phyloP scores from a whole-genome alignment of 768 basidiomycete species.

The Phylloporus sp. region DNA sequence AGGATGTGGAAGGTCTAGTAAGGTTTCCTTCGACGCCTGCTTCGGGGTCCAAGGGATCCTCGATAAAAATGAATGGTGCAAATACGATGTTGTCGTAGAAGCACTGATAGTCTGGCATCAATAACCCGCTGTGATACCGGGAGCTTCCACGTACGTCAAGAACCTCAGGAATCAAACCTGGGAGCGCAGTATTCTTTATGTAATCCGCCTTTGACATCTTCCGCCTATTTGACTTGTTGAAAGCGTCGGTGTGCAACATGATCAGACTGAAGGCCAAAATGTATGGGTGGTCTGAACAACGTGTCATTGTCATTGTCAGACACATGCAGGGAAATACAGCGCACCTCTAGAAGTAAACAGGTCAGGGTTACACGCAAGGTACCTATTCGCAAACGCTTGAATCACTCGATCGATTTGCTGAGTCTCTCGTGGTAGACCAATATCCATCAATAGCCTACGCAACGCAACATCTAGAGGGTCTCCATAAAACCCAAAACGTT shows the following conservation, averaged over 20 bases:
- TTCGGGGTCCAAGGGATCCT: slow-evolving; percentile 76
- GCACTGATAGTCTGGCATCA: slow-evolving; percentile 47
- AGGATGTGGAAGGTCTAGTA: slow-evolving; percentile 38
- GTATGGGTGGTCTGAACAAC: slow-evolving; percentile 78
- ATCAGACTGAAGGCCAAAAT: slow-evolving; percentile 96
- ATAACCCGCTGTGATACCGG: not conserved
- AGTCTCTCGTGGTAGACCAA: slow-evolving; percentile 90
- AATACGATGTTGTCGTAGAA: slow-evolving; percentile 97
- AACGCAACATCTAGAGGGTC: slow-evolving; percentile 91
- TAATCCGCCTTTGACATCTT: slow-evolving; percentile 98
- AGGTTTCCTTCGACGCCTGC: slow-evolving; percentile 40
- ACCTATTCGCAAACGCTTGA: slow-evolving; percentile 88
- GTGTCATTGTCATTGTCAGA: not conserved
- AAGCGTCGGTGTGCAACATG: slow-evolving; percentile 97
- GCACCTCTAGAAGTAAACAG: slow-evolving; percentile 76
- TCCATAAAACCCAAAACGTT: slow-evolving; percentile 69
- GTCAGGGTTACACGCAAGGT: slow-evolving; percentile 76
- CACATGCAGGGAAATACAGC: slow-evolving; percentile 9
- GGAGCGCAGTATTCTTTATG: slow-evolving; percentile 84
- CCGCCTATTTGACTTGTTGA: slow-evolving; percentile 95
- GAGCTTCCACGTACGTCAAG: slow-evolving; percentile 62
- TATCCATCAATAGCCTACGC: slow-evolving; percentile 84
- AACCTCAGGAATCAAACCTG: slow-evolving; percentile 77
- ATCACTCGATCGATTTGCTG: slow-evolving; percentile 98
- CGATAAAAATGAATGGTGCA: slow-evolving; percentile 94